Evolutionary conservation across 768 basidiomycete genomes (phyloP).

Genomic region (Podaxis sp.): DNA sequence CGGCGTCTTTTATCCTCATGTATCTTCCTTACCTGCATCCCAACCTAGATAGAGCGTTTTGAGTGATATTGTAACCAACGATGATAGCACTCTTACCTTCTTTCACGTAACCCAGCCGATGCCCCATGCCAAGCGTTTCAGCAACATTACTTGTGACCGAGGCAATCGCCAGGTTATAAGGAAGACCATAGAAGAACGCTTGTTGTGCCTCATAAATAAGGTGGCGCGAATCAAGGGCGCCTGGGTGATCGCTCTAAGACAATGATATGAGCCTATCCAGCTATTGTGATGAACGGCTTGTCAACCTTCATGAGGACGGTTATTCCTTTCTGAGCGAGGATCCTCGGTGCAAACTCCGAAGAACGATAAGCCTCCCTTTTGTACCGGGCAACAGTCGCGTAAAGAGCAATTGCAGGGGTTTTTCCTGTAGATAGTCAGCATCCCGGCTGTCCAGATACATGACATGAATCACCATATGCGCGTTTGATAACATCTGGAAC

Average conservation of each 20-base stretch:
- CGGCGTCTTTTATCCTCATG: background rate
- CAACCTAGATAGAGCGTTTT: conserved; percentile 43
- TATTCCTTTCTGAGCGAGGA: conserved; percentile 67
- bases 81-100: conserved; percentile 41
- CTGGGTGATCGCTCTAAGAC: conserved; percentile 61
- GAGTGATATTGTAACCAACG: background rate
- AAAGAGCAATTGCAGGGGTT: conserved; percentile 76
- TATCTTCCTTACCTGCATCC: conserved; percentile 56
- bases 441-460: background rate
- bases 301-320: conserved; percentile 73
- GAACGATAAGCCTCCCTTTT: conserved; percentile 83
- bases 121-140: conserved; percentile 67
- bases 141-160: conserved; percentile 78
- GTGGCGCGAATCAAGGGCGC: conserved; percentile 62
- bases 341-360: conserved; percentile 76
- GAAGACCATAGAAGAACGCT: conserved; percentile 78
- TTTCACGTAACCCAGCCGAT: conserved; percentile 79
- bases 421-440: conserved; percentile 39
- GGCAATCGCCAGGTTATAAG: conserved; percentile 64
- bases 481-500: conserved; percentile 75
- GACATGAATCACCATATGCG: conserved; percentile 50
- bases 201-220: conserved; percentile 84
- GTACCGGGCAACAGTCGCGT: conserved; percentile 56
- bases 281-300: background rate
- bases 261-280: background rate